Conservation (phyloP, 805 yeast genomes). For the Teunomyces panamensis region DNA sequence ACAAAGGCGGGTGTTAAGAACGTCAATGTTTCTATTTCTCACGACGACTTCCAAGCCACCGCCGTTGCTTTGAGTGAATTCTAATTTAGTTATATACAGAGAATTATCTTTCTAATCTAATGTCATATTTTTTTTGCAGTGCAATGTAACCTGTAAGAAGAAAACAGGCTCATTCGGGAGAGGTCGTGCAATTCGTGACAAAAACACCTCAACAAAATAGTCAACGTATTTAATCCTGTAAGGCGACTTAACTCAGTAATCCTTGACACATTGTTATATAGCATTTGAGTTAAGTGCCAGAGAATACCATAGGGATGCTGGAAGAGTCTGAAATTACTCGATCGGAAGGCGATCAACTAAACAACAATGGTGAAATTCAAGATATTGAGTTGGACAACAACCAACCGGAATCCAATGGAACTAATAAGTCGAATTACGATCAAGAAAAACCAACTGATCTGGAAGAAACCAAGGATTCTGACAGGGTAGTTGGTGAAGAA, state of each 20-base stretch:
- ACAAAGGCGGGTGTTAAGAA: conserved; percentile 60
- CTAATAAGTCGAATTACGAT: not conserved
- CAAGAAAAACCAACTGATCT: not conserved
- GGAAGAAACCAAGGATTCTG: not conserved
- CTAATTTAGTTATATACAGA: conserved; percentile 13
- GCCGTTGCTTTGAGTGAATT: conserved; percentile 86
- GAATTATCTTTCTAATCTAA: not conserved
- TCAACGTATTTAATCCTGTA: conserved; percentile 1
- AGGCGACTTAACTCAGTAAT: not conserved
- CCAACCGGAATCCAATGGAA: not conserved
- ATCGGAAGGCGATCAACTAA: not conserved
- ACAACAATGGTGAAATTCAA: not conserved
- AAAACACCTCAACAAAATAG: conserved; percentile 4
- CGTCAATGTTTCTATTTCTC: conserved; percentile 89
- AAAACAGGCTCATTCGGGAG: not conserved
- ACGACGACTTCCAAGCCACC: conserved; percentile 94
- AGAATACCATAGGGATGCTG: conserved; percentile 2
- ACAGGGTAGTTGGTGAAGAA: not conserved
- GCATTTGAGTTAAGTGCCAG: not conserved
- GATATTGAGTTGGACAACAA: not conserved
- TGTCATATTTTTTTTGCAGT: not conserved
- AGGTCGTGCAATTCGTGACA: conserved; percentile 1
- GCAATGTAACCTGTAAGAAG: not conserved
- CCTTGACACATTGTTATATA: not conserved
- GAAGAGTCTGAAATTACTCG: not conserved